These are phyloP conservation scores for Lipomyces sp. DNA, from an alignment of 805 yeast genomes.

Conservation along the genomic window DNA sequence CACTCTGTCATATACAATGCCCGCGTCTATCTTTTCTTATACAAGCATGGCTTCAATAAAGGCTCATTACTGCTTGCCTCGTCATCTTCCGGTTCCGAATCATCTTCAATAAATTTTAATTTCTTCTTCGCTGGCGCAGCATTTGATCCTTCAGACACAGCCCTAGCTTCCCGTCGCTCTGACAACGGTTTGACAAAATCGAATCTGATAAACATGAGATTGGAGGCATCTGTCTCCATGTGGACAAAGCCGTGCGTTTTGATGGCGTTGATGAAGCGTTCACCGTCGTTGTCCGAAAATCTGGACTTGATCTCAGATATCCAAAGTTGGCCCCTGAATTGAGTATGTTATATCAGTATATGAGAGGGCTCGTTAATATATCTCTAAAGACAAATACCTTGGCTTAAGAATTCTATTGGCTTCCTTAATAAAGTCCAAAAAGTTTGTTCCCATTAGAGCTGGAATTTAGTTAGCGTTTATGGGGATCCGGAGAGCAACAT, in stretches of 20 bases:
- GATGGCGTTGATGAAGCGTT: slow-evolving; percentile 75
- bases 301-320: slow-evolving; percentile 96
- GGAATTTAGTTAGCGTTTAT: slow-evolving; percentile 1
- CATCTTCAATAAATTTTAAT: slow-evolving; percentile 66
- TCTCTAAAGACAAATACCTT: slow-evolving; percentile 7
- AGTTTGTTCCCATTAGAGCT: slow-evolving; percentile 94
- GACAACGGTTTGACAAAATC: slow-evolving; percentile 81
- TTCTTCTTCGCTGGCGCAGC: slow-evolving; percentile 44
- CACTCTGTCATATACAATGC: not conserved
- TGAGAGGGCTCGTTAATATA: too few species aligned
- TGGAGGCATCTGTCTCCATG: slow-evolving; percentile 80
- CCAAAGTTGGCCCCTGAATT: slow-evolving; percentile 87
- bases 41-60: slow-evolving; percentile 94
- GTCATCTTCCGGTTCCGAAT: slow-evolving; percentile 63
- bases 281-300: slow-evolving; percentile 62
- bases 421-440: slow-evolving; percentile 86
- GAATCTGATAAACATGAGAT: slow-evolving; percentile 93
- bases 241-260: slow-evolving; percentile 85
- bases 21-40: slow-evolving; percentile 70
- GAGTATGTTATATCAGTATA: not conserved
- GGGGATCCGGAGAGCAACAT: not conserved
- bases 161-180: slow-evolving; percentile 50
- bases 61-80: slow-evolving; percentile 73
- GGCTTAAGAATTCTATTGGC: slow-evolving; percentile 87
- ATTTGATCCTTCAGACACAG: slow-evolving; percentile 61